A percentile compares a stretch with the other conserved stretches of the same genome.
Conservation (phyloP, 345 rosid genomes). For the Mercurialis annua region DNA sequence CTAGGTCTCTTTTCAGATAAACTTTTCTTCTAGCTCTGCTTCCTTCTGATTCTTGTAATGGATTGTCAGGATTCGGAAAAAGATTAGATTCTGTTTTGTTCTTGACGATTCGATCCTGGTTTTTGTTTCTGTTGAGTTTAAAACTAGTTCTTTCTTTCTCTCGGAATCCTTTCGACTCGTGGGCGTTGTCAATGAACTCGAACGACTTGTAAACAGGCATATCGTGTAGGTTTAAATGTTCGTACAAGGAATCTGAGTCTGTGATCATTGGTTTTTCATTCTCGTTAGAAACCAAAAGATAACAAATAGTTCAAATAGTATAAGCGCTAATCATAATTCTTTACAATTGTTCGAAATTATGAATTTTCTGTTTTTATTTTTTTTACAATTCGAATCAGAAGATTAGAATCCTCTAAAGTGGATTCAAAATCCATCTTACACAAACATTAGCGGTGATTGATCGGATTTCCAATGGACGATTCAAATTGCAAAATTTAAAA, state of each 20-base stretch:
- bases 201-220: constrained; percentile 19
- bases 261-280: too few species aligned
- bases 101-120: neutral
- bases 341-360: too few species aligned
- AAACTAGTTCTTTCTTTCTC: neutral
- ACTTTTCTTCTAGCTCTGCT: constrained; percentile 2
- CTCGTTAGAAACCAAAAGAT: too few species aligned
- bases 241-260: constrained; percentile 4
- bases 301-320: too few species aligned
- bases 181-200: constrained; percentile 13
- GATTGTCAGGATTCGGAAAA: constrained; percentile 1
- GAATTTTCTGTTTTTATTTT: too few species aligned
- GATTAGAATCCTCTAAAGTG: too few species aligned
- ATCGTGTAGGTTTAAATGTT: neutral
- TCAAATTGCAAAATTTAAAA: too few species aligned
- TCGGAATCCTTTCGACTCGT: constrained; percentile 15
- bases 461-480: too few species aligned
- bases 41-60: constrained; percentile 15
- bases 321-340: too few species aligned
- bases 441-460: too few species aligned
- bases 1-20: constrained; percentile 2
- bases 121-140: constrained; percentile 1
- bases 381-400: too few species aligned
- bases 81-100: neutral
- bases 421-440: too few species aligned